These are phyloP conservation scores for Incumbomyces delicatus DNA, from an alignment of 2,329 filamentous ascomycete genomes.

Conservation along the genomic window DNA sequence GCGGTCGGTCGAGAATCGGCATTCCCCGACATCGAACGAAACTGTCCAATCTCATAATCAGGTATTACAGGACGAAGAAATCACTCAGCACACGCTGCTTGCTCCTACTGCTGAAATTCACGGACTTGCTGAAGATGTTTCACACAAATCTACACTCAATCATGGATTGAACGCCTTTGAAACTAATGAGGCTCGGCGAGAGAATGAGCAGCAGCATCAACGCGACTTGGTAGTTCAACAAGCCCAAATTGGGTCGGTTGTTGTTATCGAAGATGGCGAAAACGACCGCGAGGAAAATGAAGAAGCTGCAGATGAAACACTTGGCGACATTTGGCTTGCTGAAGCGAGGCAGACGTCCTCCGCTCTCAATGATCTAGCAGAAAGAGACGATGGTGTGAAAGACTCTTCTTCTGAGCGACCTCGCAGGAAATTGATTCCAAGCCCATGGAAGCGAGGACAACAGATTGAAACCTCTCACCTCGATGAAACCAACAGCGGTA, in stretches of 20 bases:
- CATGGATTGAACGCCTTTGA: background rate
- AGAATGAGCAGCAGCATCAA: slow-evolving; percentile 35
- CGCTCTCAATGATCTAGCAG: slow-evolving; percentile 17
- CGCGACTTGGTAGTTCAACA: slow-evolving; percentile 36
- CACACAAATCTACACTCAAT: too few relatives aligned
- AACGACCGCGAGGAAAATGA: slow-evolving; percentile 14
- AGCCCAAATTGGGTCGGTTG: slow-evolving; percentile 33
- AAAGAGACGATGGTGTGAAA: slow-evolving; percentile 5
- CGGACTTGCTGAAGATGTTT: background rate
- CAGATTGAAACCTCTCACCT: slow-evolving; percentile 14
- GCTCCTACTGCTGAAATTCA: too few relatives aligned
- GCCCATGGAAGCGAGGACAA: slow-evolving; percentile 25
- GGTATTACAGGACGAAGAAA: slow-evolving; percentile 10
- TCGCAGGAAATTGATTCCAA: slow-evolving; percentile 22
- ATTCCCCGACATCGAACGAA: too few relatives aligned
- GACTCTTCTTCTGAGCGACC: slow-evolving; percentile 18
- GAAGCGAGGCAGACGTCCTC: slow-evolving; percentile 32
- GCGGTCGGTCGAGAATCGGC: background rate
- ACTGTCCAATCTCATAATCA: background rate
- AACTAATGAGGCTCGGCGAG: slow-evolving; percentile 14
- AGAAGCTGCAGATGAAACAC: slow-evolving; percentile 23
- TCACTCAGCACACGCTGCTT: slow-evolving; percentile 8
- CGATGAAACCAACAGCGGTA: slow-evolving; percentile 16
- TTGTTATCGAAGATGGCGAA: slow-evolving; percentile 31
- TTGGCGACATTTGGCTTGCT: slow-evolving; percentile 39